Evolutionary conservation across 495 filamentous ascomycete species (phyloP).

Genomic region (Aspergillus haitiensis): DNA sequence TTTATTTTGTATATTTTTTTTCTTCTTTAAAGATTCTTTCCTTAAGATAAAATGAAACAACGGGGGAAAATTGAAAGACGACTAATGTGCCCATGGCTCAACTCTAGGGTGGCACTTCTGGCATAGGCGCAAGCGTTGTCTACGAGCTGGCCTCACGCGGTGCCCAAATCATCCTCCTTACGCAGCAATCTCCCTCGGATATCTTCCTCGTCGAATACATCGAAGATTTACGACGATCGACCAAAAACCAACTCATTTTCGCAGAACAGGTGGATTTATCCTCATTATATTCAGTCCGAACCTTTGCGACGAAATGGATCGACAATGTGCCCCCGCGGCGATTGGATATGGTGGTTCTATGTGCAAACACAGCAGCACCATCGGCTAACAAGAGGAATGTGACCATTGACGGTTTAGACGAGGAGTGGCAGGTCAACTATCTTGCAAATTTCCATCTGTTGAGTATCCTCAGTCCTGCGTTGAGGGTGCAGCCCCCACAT

Average conservation of each 20-base stretch:
- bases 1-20: neutral
- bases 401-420: slow-evolving; percentile 79
- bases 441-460: slow-evolving; percentile 94
- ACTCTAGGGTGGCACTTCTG: slow-evolving; percentile 81
- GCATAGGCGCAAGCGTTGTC: slow-evolving; percentile 78
- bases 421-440: slow-evolving; percentile 92
- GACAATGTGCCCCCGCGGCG: slow-evolving; percentile 89
- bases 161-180: slow-evolving; percentile 88
- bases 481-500: slow-evolving; percentile 88
- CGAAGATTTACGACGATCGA: slow-evolving; percentile 75
- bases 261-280: slow-evolving; percentile 91
- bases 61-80: too few species aligned
- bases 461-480: slow-evolving; percentile 81
- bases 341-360: slow-evolving; percentile 91
- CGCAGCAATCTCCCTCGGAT: slow-evolving; percentile 75
- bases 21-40: slow-evolving; percentile 10
- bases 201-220: slow-evolving; percentile 90
- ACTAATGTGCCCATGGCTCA: too few species aligned
- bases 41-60: neutral
- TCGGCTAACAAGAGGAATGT: slow-evolving; percentile 52
- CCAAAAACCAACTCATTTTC: slow-evolving; percentile 88
- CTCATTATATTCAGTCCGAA: slow-evolving; percentile 80
- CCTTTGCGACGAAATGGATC: slow-evolving; percentile 98
- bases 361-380: slow-evolving; percentile 68
- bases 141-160: slow-evolving; percentile 76